Evolutionary conservation across 805 yeast genomes (phyloP), one percentile per base, ranked within the genome.

Genomic region (Pichia rugopelliculosa): DNA sequence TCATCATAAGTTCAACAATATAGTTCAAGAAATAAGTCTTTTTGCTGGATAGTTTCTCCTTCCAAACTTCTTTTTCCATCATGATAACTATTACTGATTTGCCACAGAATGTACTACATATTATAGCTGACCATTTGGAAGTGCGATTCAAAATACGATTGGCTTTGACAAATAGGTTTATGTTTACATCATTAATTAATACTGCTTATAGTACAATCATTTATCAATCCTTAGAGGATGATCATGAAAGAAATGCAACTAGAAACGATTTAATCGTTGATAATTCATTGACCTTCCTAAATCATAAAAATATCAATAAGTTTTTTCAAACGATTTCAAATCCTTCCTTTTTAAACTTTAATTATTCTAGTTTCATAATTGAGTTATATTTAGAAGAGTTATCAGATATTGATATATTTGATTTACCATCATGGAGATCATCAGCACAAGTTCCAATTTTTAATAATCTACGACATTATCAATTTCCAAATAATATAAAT

Each of bases 331-430:
- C 56, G 1, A 43, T 63, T 23, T 20, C 42, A 9, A 20, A 15
- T 3, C 38, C 44, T 1, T 59, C 65, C 20, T 18, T 44, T 15
- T 26, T 61, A 8, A 56, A 54, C 2, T 58, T 62, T 46, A 46
- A 38, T 6, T 64, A 62, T 42, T 49, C 60, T 2, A 53, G 53
- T 30, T 46, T 60, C 18, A 47, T 64, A 4, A 56, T 56, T 21
- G 57, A 57, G 22, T 47, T 64, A 10, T 59, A 50, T 39, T 33
- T 64, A 15, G 59, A 57, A 22, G 59, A 58, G 18, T 42, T 59
- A 1, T 24, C 30, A 9, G 53, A 55, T 26, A 3, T 42, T 17
- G 6, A 21, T 4, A 36, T 46, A 3, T 56, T 57, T 41, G 58
- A 60, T 49, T 39, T 59, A 21, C 12, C 36, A 3, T 4, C 18